These are phyloP conservation scores for Phialophora expanda DNA, from an alignment of 2,329 filamentous ascomycete species.

Conservation along the genomic window DNA sequence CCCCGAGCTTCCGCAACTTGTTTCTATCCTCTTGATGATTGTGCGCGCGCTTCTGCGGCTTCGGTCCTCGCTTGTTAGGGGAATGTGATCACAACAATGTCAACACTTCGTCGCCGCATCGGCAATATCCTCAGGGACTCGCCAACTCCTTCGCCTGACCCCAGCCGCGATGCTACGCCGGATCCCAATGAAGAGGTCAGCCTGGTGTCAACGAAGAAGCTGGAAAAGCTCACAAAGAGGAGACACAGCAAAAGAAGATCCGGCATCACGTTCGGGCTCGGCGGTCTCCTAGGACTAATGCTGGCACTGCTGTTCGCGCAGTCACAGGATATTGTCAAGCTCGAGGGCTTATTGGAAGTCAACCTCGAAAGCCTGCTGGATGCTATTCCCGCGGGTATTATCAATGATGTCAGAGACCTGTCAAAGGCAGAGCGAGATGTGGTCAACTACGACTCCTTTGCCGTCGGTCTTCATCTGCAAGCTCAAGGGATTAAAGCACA, in stretches of 20 bases:
- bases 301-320: conserved; percentile 87
- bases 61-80: conserved; percentile 6
- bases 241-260: conserved; percentile 71
- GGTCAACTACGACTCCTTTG: conserved; percentile 91
- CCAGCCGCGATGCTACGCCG: conserved; percentile 38
- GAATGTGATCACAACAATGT: conserved; percentile 38
- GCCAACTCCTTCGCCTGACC: conserved; percentile 36
- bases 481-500: conserved; percentile 79
- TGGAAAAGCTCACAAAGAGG: conserved; percentile 45
- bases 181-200: conserved; percentile 51
- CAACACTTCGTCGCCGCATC: conserved; percentile 51
- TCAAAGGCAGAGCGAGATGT: conserved; percentile 87
- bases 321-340: conserved; percentile 84
- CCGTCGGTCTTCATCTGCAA: conserved; percentile 82
- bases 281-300: conserved; percentile 88
- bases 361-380: conserved; percentile 87
- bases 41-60: conserved; percentile 6
- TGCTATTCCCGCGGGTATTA: conserved; percentile 81
- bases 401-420: conserved; percentile 84
- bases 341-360: conserved; percentile 71
- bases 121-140: conserved; percentile 45
- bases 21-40: neutral
- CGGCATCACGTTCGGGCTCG: conserved; percentile 83
- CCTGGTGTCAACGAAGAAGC: conserved; percentile 58
- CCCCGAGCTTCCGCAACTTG: conserved; percentile 9